A percentile compares a stretch with the other conserved stretches of the same genome.
These are phyloP conservation scores for Pseudopithomyces maydicus DNA, from an alignment of 2,329 filamentous ascomycete genomes.

Conservation along the genomic window DNA sequence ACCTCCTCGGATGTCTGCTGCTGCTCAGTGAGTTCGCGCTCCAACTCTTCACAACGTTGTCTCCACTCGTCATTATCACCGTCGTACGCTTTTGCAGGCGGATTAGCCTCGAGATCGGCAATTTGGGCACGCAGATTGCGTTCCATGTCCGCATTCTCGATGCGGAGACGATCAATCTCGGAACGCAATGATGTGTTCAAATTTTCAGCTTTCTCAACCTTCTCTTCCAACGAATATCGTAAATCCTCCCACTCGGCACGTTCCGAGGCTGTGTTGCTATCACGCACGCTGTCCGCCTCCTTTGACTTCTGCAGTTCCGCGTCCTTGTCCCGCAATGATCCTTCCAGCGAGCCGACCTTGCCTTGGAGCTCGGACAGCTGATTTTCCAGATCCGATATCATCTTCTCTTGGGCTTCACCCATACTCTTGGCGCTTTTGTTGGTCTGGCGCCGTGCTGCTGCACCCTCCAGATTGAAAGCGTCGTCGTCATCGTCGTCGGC, in stretches of 20 bases:
- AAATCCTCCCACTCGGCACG: conserved; percentile 74
- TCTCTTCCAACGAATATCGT: conserved; percentile 70
- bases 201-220: conserved; percentile 73
- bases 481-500: conserved; percentile 63
- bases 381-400: conserved; percentile 76
- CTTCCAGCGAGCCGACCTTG: conserved; percentile 74
- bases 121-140: conserved; percentile 68
- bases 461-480: conserved; percentile 64
- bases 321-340: conserved; percentile 71
- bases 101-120: conserved; percentile 51
- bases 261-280: conserved; percentile 61
- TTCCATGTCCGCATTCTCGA: conserved; percentile 68
- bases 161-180: conserved; percentile 75
- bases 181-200: conserved; percentile 80
- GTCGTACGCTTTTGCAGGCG: conserved; percentile 25
- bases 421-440: conserved; percentile 48
- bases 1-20: conserved; percentile 86
- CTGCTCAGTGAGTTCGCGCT: conserved; percentile 74
- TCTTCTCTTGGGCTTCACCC: conserved; percentile 41
- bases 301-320: conserved; percentile 67
- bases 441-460: conserved; percentile 49
- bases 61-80: conserved; percentile 38
- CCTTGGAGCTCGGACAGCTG: conserved; percentile 77
- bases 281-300: conserved; percentile 61
- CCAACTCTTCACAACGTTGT: conserved; percentile 48